These are phyloP conservation scores for Cytospora mali DNA, from an alignment of 2,329 filamentous ascomycete genomes.

Conservation along the genomic window DNA sequence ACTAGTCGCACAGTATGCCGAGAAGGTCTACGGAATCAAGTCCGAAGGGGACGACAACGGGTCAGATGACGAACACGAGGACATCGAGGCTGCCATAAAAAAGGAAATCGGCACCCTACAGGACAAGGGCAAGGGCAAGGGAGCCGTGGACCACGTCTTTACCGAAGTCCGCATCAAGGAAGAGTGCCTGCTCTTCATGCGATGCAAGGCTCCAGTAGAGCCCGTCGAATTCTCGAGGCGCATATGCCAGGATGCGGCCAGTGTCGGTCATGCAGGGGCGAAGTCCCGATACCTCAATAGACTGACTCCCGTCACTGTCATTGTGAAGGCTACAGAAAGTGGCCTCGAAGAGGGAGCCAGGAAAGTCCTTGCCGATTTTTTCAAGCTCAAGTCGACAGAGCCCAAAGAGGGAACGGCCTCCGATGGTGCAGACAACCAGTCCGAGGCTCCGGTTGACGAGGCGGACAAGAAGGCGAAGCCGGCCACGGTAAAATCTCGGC, in stretches of 20 bases:
- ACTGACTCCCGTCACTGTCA: constrained; percentile 54
- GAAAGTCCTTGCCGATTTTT: constrained; percentile 65
- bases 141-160: constrained; percentile 51
- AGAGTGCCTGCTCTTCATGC: constrained; percentile 67
- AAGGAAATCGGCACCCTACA: constrained; percentile 71
- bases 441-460: constrained; percentile 23
- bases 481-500: constrained; percentile 6
- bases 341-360: constrained; percentile 67
- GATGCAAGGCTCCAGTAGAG: constrained; percentile 57
- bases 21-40: constrained; percentile 59
- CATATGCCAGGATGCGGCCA: constrained; percentile 54
- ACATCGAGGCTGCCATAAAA: constrained; percentile 73
- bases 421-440: constrained; percentile 24
- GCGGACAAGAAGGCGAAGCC: constrained; percentile 21
- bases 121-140: constrained; percentile 42
- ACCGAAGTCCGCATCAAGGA: constrained; percentile 56
- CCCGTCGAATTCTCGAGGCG: constrained; percentile 56
- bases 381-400: constrained; percentile 54
- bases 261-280: constrained; percentile 36
- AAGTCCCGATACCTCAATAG: constrained; percentile 59
- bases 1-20: constrained; percentile 58
- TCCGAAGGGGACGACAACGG: constrained; percentile 43
- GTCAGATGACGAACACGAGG: constrained; percentile 50
- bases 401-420: constrained; percentile 38
- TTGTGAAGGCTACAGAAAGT: constrained; percentile 67